Base-by-base conservation (phyloP, 176 grass and related monocot genomes). In the Paspalum notatum region DNA sequence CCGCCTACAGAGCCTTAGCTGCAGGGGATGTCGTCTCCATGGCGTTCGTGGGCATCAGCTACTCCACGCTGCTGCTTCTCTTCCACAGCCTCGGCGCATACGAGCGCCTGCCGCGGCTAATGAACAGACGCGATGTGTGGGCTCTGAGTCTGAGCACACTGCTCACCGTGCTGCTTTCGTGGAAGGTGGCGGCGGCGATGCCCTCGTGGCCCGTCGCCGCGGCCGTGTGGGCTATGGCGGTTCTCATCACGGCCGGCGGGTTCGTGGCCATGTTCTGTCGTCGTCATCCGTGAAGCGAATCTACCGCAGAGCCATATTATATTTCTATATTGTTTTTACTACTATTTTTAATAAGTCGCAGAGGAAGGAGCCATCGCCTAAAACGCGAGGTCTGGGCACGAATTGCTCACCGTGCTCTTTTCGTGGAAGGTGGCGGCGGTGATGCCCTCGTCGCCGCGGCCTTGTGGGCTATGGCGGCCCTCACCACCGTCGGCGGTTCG, bases 161-260 rank as follows among this genome's bases (percentile, higher is more conserved):
- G n/a, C 80, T 82, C 50, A 62, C 67, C 45, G 67, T 37, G 13
- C 18, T 82, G 39, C 57, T 82, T 15, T 11, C 50, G 17, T 69
- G 54, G 57, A 82, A 61, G 67, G 80, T 73, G 0, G 80, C 80
- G 2, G 21, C 25, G 0, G 3, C 4, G 40, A 71, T 82, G 41
- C 80, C 53, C 8, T 40, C 66, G 11, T 48, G 17, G 66, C 66
- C 51, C 12, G 44, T 26, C 17, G 38, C 53, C 2, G 25, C 42
- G 2, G 39, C 3, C 42, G 50, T 60, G 0, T 61, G 76, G 76
- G 4, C 39, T 0, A 62, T 79, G 76, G 76, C 62, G 1, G 76
- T 6, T 0, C 0, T 37, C 76, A 79, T 5, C 57, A 1, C 20
- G 4, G 25, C 14, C 2, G 15, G 56, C 10, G 61, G 59, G 16